These are phyloP conservation scores for Cyanodermella asteris DNA, from an alignment of 2,329 filamentous ascomycete species.

Conservation along the genomic window DNA sequence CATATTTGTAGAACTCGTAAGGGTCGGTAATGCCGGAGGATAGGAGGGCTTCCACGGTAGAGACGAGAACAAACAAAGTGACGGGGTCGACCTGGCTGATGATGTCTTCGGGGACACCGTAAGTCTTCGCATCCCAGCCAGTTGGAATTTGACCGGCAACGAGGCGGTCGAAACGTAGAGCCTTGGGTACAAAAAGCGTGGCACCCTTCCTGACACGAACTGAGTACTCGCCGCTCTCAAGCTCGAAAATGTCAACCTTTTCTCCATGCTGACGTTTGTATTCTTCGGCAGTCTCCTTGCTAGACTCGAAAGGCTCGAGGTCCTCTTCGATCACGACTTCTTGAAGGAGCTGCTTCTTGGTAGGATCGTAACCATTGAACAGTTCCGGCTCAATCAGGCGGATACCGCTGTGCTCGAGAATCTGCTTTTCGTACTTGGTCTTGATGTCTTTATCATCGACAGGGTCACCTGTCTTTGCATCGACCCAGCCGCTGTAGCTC, in stretches of 20 bases:
- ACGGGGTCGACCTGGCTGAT: slow-evolving; percentile 94
- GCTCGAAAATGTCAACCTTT: slow-evolving; percentile 93
- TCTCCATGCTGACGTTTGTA: slow-evolving; percentile 95
- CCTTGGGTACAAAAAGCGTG: slow-evolving; percentile 87
- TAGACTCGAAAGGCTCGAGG: slow-evolving; percentile 87
- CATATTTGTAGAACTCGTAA: slow-evolving; percentile 99
- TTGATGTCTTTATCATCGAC: slow-evolving; percentile 98
- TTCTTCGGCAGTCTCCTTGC: slow-evolving; percentile 90
- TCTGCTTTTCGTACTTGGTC: slow-evolving; percentile 88
- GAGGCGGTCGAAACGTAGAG: slow-evolving; percentile 85
- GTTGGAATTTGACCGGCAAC: slow-evolving; percentile 94
- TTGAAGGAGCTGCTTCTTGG: slow-evolving; percentile 95
- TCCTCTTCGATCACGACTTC: slow-evolving; percentile 96
- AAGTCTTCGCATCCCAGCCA: slow-evolving; percentile 89
- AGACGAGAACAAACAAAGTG: slow-evolving; percentile 84
- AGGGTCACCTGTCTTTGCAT: slow-evolving; percentile 79
- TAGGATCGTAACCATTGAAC: slow-evolving; percentile 90
- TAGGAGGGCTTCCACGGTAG: slow-evolving; percentile 75
- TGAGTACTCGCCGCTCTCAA: slow-evolving; percentile 84
- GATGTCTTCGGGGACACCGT: slow-evolving; percentile 93
- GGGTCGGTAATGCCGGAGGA: slow-evolving; percentile 92
- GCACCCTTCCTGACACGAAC: slow-evolving; percentile 92
- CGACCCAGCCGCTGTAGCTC: slow-evolving; percentile 91
- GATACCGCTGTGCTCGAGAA: slow-evolving; percentile 91
- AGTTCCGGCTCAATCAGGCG: slow-evolving; percentile 94